A percentile compares a stretch with the other conserved stretches of the same genome.
phyloP scores from a whole-genome alignment of 1,284 basidiomycete genomes.

The Xerocomus cyaneibrunnescens region DNA sequence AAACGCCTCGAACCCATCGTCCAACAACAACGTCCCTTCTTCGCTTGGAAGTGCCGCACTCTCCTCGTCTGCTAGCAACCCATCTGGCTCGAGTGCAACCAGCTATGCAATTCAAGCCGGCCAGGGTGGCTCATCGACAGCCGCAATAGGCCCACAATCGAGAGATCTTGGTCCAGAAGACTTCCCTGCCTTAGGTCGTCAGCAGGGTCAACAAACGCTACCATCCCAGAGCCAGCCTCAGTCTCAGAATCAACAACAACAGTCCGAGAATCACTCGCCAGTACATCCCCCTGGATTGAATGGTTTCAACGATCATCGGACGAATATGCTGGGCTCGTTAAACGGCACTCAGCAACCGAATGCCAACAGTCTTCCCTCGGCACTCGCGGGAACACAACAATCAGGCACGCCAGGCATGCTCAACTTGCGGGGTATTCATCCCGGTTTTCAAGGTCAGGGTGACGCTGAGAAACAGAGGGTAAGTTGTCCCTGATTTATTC shows the following conservation, averaged over 20 bases:
- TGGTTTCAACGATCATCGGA: slow-evolving; percentile 59
- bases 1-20: slow-evolving; percentile 36
- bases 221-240: slow-evolving; percentile 34
- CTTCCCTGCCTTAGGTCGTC: slow-evolving; percentile 78
- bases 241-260: slow-evolving; percentile 37
- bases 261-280: slow-evolving; percentile 40
- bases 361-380: slow-evolving; percentile 20
- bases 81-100: slow-evolving; percentile 37
- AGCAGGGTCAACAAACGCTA: slow-evolving; percentile 34
- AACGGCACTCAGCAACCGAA: slow-evolving; percentile 34
- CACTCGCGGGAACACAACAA: slow-evolving; percentile 33
- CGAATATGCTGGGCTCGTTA: slow-evolving; percentile 53
- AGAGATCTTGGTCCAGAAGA: slow-evolving; percentile 79
- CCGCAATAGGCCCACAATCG: slow-evolving; percentile 43
- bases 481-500: slow-evolving; percentile 33
- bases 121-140: slow-evolving; percentile 48
- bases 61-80: slow-evolving; percentile 37
- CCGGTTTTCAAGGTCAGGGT: slow-evolving; percentile 52
- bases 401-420: slow-evolving; percentile 64
- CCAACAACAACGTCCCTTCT: slow-evolving; percentile 34
- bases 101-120: slow-evolving; percentile 79
- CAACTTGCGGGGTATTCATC: slow-evolving; percentile 61
- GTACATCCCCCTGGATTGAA: slow-evolving; percentile 71
- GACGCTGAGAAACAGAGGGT: slow-evolving; percentile 71
- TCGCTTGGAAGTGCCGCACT: slow-evolving; percentile 20